phyloP scores from a whole-genome alignment of 106 monocot genomes.

The Chionographis japonica region DNA sequence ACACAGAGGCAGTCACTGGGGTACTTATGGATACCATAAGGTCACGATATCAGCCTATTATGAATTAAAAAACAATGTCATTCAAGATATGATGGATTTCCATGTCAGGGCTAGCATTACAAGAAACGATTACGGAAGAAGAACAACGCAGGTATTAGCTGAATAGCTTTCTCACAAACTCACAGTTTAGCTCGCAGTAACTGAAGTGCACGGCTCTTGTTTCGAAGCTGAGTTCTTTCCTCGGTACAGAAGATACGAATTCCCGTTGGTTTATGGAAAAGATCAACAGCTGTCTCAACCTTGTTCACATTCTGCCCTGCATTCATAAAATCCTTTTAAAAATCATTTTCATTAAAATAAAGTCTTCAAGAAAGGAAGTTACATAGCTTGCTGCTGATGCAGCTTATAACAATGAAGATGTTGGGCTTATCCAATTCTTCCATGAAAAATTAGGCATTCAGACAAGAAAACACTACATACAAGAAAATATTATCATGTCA shows the following conservation, averaged over 20 bases:
- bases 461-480: not conserved
- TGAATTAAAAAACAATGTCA: no score
- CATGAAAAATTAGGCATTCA: not conserved
- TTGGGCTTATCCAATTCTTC: not conserved
- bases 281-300: constrained; percentile 96
- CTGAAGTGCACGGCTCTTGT: constrained; percentile 84
- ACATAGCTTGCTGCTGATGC: not conserved
- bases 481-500: not conserved
- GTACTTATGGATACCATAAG: no score
- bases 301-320: constrained; percentile 99
- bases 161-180: constrained; percentile 19
- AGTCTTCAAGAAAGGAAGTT: not conserved
- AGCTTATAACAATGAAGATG: not conserved
- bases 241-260: constrained; percentile 97
- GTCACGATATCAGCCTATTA: no score
- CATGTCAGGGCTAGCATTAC: no score
- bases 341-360: not conserved
- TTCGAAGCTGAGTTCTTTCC: constrained; percentile 86
- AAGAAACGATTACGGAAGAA: no score
- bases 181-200: constrained; percentile 91
- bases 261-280: constrained; percentile 94
- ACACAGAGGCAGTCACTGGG: no score
- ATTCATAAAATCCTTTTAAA: constrained; percentile 6
- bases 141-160: not conserved
- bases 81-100: no score